phyloP scores from a whole-genome alignment of 768 basidiomycete species.

The Lactarius trivialis region DNA sequence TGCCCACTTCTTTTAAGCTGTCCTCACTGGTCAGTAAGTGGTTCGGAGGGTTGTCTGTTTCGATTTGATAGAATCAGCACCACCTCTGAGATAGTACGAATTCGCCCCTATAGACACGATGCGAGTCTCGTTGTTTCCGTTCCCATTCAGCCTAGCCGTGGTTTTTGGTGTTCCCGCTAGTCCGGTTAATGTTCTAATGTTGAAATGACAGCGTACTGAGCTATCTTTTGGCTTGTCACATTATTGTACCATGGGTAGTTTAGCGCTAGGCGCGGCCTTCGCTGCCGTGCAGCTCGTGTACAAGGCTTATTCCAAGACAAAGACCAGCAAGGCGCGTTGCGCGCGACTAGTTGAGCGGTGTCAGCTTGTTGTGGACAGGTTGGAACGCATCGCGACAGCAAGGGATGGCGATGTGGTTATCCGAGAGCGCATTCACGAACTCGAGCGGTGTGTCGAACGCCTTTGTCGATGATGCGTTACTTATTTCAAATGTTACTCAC shows the following conservation, averaged over 20 bases:
- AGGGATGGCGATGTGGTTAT: conserved; percentile 6
- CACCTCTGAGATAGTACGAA: not conserved
- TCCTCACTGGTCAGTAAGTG: not conserved
- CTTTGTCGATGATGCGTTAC: not conserved
- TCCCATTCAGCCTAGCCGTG: not conserved
- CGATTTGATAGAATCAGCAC: not conserved
- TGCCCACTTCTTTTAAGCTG: not conserved
- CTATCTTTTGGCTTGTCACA: not conserved
- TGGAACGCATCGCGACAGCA: conserved; percentile 13
- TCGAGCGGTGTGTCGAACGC: conserved; percentile 10
- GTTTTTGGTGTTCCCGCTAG: not conserved
- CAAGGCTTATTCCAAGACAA: conserved; percentile 20
- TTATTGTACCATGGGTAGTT: conserved; percentile 9
- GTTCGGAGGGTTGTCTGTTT: not conserved
- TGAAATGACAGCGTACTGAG: not conserved
- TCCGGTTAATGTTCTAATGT: not conserved
- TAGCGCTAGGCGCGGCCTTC: conserved; percentile 18
- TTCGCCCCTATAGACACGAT: not conserved
- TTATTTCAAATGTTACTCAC: not conserved
- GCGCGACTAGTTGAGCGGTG: conserved; percentile 23
- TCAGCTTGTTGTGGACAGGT: conserved; percentile 16
- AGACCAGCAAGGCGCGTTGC: conserved; percentile 20
- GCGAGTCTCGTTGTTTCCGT: not conserved
- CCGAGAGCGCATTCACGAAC: conserved; percentile 13
- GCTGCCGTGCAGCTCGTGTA: conserved; percentile 23